Percentiles rank a stretch among this genome's conserved stretches.
phyloP scores from a whole-genome alignment of 805 yeast species.

The Yamadazyma philogaea region DNA sequence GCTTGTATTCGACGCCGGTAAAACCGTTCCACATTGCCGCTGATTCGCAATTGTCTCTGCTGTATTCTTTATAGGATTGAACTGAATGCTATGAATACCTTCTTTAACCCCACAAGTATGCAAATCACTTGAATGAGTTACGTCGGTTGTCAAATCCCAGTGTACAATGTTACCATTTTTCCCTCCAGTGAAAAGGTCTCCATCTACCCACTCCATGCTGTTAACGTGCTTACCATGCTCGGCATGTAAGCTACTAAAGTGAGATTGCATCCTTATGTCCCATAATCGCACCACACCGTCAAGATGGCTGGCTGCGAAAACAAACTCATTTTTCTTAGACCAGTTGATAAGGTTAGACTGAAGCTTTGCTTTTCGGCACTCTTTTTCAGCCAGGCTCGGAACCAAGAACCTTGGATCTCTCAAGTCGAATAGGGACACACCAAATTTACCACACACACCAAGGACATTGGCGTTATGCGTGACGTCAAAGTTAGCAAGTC shows the following conservation, averaged over 20 bases:
- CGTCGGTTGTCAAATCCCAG: slow-evolving; percentile 52
- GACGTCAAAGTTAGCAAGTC: slow-evolving; percentile 50
- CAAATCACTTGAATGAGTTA: slow-evolving; percentile 14
- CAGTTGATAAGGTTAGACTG: slow-evolving; percentile 52
- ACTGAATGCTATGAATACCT: slow-evolving; percentile 42
- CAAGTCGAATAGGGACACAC: slow-evolving; percentile 71
- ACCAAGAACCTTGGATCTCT: slow-evolving; percentile 45
- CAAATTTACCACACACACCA: slow-evolving; percentile 68
- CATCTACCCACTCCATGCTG: slow-evolving; percentile 57
- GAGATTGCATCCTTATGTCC: slow-evolving; percentile 67
- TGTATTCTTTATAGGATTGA: slow-evolving; percentile 29
- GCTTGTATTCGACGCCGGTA: slow-evolving; percentile 56
- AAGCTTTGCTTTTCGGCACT: slow-evolving; percentile 18
- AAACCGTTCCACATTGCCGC: slow-evolving; percentile 58
- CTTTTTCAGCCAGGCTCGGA: slow-evolving; percentile 21
- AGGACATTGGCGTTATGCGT: slow-evolving; percentile 50
- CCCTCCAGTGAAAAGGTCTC: slow-evolving; percentile 57
- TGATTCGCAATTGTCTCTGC: slow-evolving; percentile 29
- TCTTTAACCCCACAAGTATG: slow-evolving; percentile 43
- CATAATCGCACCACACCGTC: slow-evolving; percentile 61
- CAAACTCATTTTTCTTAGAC: slow-evolving; percentile 58
- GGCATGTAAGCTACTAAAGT: slow-evolving; percentile 52
- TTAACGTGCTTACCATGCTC: slow-evolving; percentile 52
- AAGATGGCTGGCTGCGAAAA: slow-evolving; percentile 62
- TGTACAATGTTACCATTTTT: slow-evolving; percentile 65